Evolutionary conservation across 2,329 filamentous ascomycete genomes (phyloP), one percentile per base, ranked within the genome.

Genomic region (Thelonectria rubi): DNA sequence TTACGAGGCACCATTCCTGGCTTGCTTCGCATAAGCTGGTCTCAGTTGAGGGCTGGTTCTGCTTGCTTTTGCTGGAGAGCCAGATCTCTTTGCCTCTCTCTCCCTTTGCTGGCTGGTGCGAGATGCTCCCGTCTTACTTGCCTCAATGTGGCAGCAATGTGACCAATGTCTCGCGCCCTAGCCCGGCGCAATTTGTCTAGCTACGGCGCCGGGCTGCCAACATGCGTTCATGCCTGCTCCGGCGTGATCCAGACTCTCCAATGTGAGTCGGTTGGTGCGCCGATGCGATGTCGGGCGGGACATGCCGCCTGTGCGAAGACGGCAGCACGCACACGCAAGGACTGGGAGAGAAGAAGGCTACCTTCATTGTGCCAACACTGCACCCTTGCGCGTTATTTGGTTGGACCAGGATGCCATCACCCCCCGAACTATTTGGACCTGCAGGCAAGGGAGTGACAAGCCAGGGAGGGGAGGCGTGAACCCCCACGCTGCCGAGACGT

Each of bases 401-500:
- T 30, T 49, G 51, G 45, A 46, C 57, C 55, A 58, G 64, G 64
- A 53, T 68, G 50, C 52, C 62, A 58, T 68, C 60, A 67, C 63
- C 50, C 66, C 63, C 68, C 53, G 58, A 69, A 62, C 58, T 60
- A 58, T 70, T 69, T 66, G 70, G 66, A 70, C 68, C 69, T 70
- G 68, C 68, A 70, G 70, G 64, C 66, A 70, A 66, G 69, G 55
- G 65, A 46, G 61, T 59, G 55, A 68, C n/a, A 58, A 61, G 42
- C 45, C 53, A 55, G 30, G 53, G 53, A 21, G 15, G 17, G 42
- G 53, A 66, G 66, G 66, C 46, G 58, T 20, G 59, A 49, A 54
- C 68, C 68, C 68, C 68, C 68, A 70, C 68, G 68, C 55, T 52
- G 62, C 66, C 67, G 58, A 70, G 68, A 70, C 66, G 68, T 53